Base-by-base conservation (phyloP, 345 rosid species). In the Lumnitzera littorea region DNA sequence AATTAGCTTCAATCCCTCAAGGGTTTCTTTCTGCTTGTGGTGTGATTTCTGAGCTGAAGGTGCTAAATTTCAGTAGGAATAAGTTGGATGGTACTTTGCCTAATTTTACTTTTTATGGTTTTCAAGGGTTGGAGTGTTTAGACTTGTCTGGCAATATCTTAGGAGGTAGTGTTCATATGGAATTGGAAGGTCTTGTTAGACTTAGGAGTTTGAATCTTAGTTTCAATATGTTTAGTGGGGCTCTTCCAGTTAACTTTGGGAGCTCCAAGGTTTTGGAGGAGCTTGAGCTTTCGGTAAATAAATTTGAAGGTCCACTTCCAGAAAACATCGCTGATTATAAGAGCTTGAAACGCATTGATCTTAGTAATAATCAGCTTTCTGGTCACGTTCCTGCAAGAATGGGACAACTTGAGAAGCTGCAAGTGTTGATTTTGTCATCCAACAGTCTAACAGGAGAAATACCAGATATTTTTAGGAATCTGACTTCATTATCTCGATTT, bases 51-150 rank as follows among this genome's bases (percentile, higher is more conserved):
- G 82, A 74, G 57, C 66, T 87, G 12, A 82, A 70, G 76, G 14
- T 53, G 61, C 63, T 86, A 71, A 82, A 86, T 67, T 74, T 83
- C 66, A 83, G 95, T 69, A 55, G 2, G 15, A 91, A 76, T 75
- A 15, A 2, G 25, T 55, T 86, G 63, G 56, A 0, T 56, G 76
- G 66, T 76, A 27, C 71, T 65, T 70, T 77, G 71, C 91, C 87
- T 63, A 20, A 51, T 68, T 84, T 88, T 62, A 29, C 31, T 27
- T 69, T 70, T 16, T 88, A 86, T 66, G 72, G 72, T 15, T 88
- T 88, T 66, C 50, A 25, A 55, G 83, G 75, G 58, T 75, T 88
- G 53, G 80, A 82, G 57, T 53, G 12, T 56, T 70, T 91, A 62
- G 95, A 91, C 72, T 65, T 88, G 57, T 77, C 98, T 66, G 14